Evolutionary conservation across 2,329 filamentous ascomycete genomes (phyloP).

Genomic region (Ceratocystis huliohia): DNA sequence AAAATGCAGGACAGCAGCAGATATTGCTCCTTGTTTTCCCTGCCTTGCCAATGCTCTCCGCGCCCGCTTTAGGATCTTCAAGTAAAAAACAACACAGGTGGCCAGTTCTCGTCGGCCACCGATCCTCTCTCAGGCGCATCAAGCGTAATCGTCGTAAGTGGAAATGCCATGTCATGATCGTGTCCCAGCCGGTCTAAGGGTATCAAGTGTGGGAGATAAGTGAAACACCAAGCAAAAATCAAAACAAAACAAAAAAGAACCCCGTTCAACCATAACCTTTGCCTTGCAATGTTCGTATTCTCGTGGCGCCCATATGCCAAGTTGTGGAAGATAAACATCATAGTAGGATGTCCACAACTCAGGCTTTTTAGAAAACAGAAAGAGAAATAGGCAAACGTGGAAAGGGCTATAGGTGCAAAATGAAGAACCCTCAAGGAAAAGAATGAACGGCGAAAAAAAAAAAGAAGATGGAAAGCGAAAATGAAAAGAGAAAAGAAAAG

Average conservation of each 20-base stretch:
- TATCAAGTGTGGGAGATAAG: constrained; percentile 23
- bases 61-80: constrained; percentile 21
- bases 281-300: constrained; percentile 25
- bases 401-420: constrained; percentile 8
- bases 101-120: constrained; percentile 12
- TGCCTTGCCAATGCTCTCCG: constrained; percentile 20
- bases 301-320: constrained; percentile 22
- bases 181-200: constrained; percentile 25
- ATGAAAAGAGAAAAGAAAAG: constrained; percentile 25
- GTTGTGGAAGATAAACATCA: not conserved
- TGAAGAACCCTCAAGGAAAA: constrained; percentile 11
- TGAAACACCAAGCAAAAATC: constrained; percentile 23
- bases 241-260: constrained; percentile 23
- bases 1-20: constrained; percentile 11
- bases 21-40: constrained; percentile 12
- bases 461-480: constrained; percentile 21
- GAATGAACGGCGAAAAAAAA: constrained; percentile 16
- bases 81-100: constrained; percentile 17
- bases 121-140: constrained; percentile 22
- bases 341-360: not conserved
- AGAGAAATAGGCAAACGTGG: constrained; percentile 15
- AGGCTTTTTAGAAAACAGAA: constrained; percentile 15
- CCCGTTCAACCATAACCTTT: constrained; percentile 22
- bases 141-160: constrained; percentile 21
- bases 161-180: constrained; percentile 22